These are phyloP conservation scores for Glomus cerebriforme DNA, from an alignment of 192 early-diverging fungal species.

Conservation along the genomic window DNA sequence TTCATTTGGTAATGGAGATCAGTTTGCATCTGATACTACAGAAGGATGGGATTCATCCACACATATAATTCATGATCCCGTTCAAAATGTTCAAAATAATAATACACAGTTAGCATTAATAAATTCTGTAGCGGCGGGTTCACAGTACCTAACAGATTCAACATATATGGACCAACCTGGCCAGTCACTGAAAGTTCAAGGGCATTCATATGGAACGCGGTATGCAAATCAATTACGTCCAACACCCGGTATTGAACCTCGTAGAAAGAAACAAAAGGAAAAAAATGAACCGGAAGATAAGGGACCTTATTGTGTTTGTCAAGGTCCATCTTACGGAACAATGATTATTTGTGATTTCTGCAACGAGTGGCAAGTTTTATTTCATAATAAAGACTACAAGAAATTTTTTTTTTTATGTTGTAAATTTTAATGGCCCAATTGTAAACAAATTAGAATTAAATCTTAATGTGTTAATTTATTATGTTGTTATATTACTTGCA, in stretches of 20 bases:
- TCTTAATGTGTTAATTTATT: background rate
- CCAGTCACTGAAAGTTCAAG: background rate
- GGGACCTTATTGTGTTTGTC: constrained; percentile 14
- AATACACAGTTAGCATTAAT: background rate
- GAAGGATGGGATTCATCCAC: background rate
- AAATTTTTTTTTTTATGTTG: background rate
- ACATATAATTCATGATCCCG: background rate
- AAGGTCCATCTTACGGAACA: background rate
- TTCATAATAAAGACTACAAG: background rate
- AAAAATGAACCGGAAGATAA: constrained; percentile 4
- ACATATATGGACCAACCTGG: background rate
- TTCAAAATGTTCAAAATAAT: constrained; percentile 5
- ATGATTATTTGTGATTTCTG: constrained; percentile 12
- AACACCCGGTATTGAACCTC: constrained; percentile 6
- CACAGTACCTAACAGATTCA: background rate
- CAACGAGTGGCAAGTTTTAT: constrained; percentile 20
- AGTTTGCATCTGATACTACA: background rate
- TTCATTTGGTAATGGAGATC: background rate
- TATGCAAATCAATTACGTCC: constrained; percentile 8
- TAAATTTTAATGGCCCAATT: background rate
- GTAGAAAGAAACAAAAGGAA: background rate
- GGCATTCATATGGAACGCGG: constrained; percentile 11
- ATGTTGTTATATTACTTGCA: background rate
- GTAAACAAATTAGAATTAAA: background rate
- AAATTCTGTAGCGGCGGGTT: constrained; percentile 1